Conservation (phyloP, 306 rosid genomes). For the Malus asiatica region DNA sequence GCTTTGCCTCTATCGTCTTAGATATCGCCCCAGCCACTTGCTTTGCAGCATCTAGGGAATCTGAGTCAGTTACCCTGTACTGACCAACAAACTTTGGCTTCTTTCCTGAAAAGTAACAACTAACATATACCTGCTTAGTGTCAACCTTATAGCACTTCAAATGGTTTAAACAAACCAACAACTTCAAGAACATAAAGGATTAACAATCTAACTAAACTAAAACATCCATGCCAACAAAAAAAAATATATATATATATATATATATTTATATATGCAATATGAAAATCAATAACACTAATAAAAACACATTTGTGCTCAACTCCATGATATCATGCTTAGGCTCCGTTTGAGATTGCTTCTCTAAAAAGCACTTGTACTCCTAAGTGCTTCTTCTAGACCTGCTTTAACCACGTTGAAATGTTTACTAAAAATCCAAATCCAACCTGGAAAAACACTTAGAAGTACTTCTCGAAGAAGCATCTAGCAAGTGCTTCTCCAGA, state of each 20-base stretch:
- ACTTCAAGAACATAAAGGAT: not conserved
- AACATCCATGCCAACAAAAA: not conserved
- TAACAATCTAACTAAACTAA: not conserved
- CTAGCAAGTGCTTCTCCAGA: not conserved
- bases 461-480: not conserved
- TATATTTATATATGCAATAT: not conserved
- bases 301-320: not conserved
- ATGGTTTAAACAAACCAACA: not conserved
- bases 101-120: conserved; percentile 45
- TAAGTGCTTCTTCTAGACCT: not conserved
- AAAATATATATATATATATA: no score
- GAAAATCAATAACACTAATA: not conserved
- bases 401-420: not conserved
- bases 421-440: not conserved
- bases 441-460: not conserved
- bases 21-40: conserved; percentile 89
- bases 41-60: conserved; percentile 80
- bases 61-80: conserved; percentile 75
- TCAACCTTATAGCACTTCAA: not conserved
- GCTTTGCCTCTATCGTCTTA: conserved; percentile 82
- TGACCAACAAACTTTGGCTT: conserved; percentile 68
- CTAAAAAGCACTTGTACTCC: not conserved
- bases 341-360: not conserved
- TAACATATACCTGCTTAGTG: not conserved
- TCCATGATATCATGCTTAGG: not conserved